phyloP scores from a whole-genome alignment of 352 stramenopile species.

The Globisporangium mamillatum region DNA sequence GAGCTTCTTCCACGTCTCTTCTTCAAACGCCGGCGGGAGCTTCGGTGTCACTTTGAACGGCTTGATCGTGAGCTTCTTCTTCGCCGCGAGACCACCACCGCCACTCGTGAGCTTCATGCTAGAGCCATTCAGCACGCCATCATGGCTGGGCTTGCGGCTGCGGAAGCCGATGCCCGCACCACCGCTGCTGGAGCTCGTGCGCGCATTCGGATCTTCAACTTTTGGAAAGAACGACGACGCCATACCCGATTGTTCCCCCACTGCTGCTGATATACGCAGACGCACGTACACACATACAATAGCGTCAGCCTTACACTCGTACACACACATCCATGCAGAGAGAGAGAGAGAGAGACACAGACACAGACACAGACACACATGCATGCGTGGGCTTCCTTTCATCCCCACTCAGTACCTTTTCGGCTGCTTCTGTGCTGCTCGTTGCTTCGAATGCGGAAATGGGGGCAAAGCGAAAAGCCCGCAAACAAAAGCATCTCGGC shows the following conservation, averaged over 20 bases:
- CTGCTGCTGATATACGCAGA: not conserved
- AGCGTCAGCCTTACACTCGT: not conserved
- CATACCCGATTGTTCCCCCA: slow-evolving; percentile 2
- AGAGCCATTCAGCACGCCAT: slow-evolving; percentile 16
- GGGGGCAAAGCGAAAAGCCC: not conserved
- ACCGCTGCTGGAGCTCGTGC: not conserved
- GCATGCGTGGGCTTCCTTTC: not conserved
- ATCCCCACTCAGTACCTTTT: not conserved
- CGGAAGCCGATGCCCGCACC: slow-evolving; percentile 13
- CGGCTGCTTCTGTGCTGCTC: not conserved
- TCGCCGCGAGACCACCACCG: slow-evolving; percentile 9
- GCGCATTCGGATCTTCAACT: slow-evolving; percentile 14
- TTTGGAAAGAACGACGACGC: slow-evolving; percentile 19
- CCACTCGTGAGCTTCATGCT: slow-evolving; percentile 14
- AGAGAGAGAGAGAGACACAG: not conserved
- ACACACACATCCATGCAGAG: not conserved
- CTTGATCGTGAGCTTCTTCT: slow-evolving; percentile 87
- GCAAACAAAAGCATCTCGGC: not conserved
- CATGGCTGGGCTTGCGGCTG: slow-evolving; percentile 14
- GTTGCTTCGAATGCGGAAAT: slow-evolving; percentile 4
- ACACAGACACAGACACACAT: not conserved
- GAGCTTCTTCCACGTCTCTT: slow-evolving; percentile 75
- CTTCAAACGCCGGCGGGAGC: slow-evolving; percentile 72
- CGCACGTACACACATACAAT: not conserved
- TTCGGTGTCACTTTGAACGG: slow-evolving; percentile 79